Evolutionary conservation across 805 yeast species (phyloP).

Genomic region (Priceomyces carsonii): DNA sequence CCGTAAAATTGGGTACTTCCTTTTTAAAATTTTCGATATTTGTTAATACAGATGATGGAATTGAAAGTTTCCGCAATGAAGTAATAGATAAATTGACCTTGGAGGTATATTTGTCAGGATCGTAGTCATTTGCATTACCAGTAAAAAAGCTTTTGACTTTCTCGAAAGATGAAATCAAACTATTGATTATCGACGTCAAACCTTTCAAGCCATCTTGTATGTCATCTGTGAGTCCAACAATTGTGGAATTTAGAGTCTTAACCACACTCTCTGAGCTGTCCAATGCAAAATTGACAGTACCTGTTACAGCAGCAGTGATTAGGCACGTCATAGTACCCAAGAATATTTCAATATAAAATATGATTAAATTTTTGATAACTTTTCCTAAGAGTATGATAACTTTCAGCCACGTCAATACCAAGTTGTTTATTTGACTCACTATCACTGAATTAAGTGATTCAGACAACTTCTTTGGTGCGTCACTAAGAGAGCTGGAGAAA

Average conservation of each 20-base stretch:
- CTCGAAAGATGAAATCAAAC: conserved; percentile 50
- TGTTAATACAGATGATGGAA: conserved; percentile 64
- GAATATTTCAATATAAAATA: conserved; percentile 69
- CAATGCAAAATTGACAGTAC: conserved; percentile 69
- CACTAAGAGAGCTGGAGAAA: conserved; percentile 28
- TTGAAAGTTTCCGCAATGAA: conserved; percentile 55
- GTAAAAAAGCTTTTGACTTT: conserved; percentile 56
- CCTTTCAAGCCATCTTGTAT: conserved; percentile 67
- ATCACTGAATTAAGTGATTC: conserved; percentile 54
- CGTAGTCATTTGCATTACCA: conserved; percentile 29
- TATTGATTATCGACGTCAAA: conserved; percentile 58
- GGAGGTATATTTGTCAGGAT: conserved; percentile 32
- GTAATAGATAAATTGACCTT: conserved; percentile 60
- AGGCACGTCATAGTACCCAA: conserved; percentile 89
- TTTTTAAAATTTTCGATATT: conserved; percentile 53
- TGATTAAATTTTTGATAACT: conserved; percentile 57
- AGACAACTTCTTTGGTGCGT: conserved; percentile 58
- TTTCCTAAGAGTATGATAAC: conserved; percentile 49
- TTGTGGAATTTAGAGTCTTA: conserved; percentile 58
- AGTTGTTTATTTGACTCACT: conserved; percentile 45
- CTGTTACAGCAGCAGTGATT: conserved; percentile 69
- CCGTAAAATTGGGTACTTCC: conserved; percentile 64
- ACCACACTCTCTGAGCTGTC: conserved; percentile 70
- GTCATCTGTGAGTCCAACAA: conserved; percentile 54
- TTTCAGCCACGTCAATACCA: conserved; percentile 48